Evolutionary conservation across 2,329 filamentous ascomycete species (phyloP), one percentile per base, ranked within the genome.

Genomic region (Aspergillus sp.): DNA sequence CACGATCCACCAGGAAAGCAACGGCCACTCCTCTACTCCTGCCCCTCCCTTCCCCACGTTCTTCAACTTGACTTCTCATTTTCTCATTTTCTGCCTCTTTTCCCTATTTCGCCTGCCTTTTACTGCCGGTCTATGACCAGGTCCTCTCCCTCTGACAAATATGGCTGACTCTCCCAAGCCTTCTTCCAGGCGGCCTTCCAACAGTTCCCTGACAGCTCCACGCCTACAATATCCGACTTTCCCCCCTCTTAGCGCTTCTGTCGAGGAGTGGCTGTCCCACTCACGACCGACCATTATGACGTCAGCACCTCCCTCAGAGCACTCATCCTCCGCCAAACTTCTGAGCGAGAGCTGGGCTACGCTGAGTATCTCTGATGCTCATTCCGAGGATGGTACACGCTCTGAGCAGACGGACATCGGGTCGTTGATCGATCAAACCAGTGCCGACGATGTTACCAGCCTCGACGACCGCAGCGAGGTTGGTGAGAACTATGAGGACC

Each of bases 291-390:
- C 67, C 53, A 61, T 53, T 50, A 72, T 72, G 69, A 64, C 65
- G 55, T 68, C 65, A 57, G 61, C 61, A 44, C 51, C 52, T 19
- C 49, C 53, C n/a, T 46, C 54, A 12, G 61, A 66, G 9, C 59
- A 60, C 25, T 51, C 57, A 2, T 27, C 54, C 25, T 52, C 58
- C 3, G 27, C 54, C 44, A 55, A 63, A 52, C 61, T 68, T 9
- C 57, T 74, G 49, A 70, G 69, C 47, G 72, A 74, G 47, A 74
- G 72, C 54, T 74, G 72, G 72, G 69, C 72, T 17, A 71, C 68
- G 2, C 58, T 74, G 49, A 70, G 68, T 46, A 63, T 62, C n/a
- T 67, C 68, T 15, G 71, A 74, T 49, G 59, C 64, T 19, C 67
- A 70, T 44, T 72, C 70, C 2, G 71, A 74, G 48, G 71, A 75